phyloP scores from a whole-genome alignment of 495 filamentous ascomycete species.

The Xylaria castorea region DNA sequence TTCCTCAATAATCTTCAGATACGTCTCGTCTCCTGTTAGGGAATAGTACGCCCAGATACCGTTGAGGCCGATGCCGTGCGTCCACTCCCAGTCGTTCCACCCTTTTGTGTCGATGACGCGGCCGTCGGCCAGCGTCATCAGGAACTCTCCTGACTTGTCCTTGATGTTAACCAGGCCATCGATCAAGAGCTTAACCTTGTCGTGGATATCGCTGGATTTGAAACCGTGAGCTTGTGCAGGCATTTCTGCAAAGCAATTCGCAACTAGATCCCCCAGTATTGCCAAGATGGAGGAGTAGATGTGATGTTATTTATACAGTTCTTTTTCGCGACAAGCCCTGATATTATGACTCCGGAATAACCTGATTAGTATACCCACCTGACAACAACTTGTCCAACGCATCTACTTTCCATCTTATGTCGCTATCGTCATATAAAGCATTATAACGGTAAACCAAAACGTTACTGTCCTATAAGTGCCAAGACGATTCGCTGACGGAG shows the following conservation, averaged over 20 bases:
- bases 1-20: conserved; percentile 65
- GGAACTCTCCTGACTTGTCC: conserved; percentile 72
- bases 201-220: conserved; percentile 56
- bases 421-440: background rate
- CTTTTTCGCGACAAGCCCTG: background rate
- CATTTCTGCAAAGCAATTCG: conserved; percentile 35
- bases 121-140: conserved; percentile 69
- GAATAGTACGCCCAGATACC: conserved; percentile 80
- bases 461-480: background rate
- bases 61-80: conserved; percentile 77
- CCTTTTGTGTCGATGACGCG: conserved; percentile 80
- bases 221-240: conserved; percentile 48
- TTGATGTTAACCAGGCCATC: conserved; percentile 72
- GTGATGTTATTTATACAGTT: background rate
- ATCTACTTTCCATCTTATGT: background rate
- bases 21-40: conserved; percentile 59
- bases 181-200: conserved; percentile 66
- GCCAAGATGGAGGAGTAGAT: background rate
- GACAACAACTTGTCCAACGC: background rate
- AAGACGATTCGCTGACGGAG: conserved; percentile 2
- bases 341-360: background rate
- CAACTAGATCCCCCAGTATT: background rate
- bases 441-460: background rate
- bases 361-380: background rate
- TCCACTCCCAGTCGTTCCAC: conserved; percentile 83